phyloP scores from a whole-genome alignment of 2,329 filamentous ascomycete species.

The Aspergillus sclerotialis region DNA sequence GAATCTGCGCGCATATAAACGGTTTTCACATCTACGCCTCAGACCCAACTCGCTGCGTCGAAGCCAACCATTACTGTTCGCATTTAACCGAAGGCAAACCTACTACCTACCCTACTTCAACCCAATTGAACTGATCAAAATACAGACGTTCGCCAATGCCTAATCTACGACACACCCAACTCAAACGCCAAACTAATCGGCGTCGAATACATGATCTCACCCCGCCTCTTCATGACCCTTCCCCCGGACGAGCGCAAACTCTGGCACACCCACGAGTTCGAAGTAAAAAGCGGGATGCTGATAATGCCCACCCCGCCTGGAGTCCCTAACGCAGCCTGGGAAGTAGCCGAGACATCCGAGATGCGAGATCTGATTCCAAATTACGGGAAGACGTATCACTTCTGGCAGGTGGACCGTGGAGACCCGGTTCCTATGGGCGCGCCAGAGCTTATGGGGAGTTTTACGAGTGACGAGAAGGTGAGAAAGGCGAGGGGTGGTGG shows the following conservation, averaged over 20 bases:
- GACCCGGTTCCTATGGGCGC: slow-evolving; percentile 56
- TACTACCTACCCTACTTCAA: background rate
- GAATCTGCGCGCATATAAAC: slow-evolving; percentile 75
- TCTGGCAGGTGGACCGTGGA: slow-evolving; percentile 78
- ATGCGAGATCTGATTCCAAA: slow-evolving; percentile 69
- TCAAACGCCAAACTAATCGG: slow-evolving; percentile 68
- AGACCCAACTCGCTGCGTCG: slow-evolving; percentile 61
- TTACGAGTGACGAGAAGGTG: slow-evolving; percentile 24
- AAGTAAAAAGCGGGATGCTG: slow-evolving; percentile 39
- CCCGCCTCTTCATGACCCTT: slow-evolving; percentile 60
- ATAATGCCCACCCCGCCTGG: slow-evolving; percentile 32
- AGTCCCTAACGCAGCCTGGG: slow-evolving; percentile 57
- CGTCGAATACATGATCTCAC: slow-evolving; percentile 81
- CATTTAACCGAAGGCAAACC: slow-evolving; percentile 57
- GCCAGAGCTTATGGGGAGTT: slow-evolving; percentile 60
- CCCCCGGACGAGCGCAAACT: slow-evolving; percentile 61
- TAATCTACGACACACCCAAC: slow-evolving; percentile 69
- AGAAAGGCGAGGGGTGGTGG: slow-evolving; percentile 17
- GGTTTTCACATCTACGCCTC: slow-evolving; percentile 80
- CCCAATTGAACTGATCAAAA: too few relatives aligned
- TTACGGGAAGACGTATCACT: slow-evolving; percentile 79
- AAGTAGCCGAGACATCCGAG: slow-evolving; percentile 67
- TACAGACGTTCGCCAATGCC: slow-evolving; percentile 77
- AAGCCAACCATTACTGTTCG: slow-evolving; percentile 79
- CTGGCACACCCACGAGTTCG: slow-evolving; percentile 66